Conservation (phyloP, 148 eudicot genomes). For the Diospyros kaki region DNA sequence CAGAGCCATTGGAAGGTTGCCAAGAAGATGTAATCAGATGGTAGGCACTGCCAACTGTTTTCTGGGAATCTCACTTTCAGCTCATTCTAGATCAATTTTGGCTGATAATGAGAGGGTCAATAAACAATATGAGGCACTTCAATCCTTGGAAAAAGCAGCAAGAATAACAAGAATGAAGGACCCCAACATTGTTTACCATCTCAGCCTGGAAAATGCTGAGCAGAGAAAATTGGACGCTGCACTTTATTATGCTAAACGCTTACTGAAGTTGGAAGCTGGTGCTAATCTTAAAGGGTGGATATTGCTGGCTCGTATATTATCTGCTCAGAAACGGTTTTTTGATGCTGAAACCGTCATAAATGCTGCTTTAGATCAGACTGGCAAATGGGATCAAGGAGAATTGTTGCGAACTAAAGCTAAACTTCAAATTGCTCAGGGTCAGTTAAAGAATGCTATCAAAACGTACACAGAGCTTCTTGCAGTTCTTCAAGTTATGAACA, state of each 20-base stretch:
- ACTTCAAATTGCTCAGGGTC: conserved; percentile 66
- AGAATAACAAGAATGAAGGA: conserved; percentile 39
- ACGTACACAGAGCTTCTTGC: conserved; percentile 69
- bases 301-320: conserved; percentile 57
- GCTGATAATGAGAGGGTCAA: conserved; percentile 42
- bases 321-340: conserved; percentile 52
- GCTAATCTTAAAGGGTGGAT: conserved; percentile 47
- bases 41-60: conserved; percentile 42
- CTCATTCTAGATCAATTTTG: conserved; percentile 37
- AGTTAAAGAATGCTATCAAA: conserved; percentile 41
- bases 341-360: conserved; percentile 55
- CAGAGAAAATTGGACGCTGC: conserved; percentile 68
- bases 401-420: conserved; percentile 67
- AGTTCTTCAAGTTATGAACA: conserved; percentile 47
- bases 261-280: conserved; percentile 56
- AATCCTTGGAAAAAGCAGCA: conserved; percentile 42
- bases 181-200: conserved; percentile 40
- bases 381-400: conserved; percentile 55
- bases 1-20: conserved; percentile 44
- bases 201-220: conserved; percentile 58
- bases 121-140: conserved; percentile 48
- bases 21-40: conserved; percentile 48
- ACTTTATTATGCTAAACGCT: conserved; percentile 45
- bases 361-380: conserved; percentile 70
- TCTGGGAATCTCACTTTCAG: conserved; percentile 47